Evolutionary conservation across 306 rosid species (phyloP), one percentile per base, ranked within the genome.

Genomic region (Ormosia emarginata): DNA sequence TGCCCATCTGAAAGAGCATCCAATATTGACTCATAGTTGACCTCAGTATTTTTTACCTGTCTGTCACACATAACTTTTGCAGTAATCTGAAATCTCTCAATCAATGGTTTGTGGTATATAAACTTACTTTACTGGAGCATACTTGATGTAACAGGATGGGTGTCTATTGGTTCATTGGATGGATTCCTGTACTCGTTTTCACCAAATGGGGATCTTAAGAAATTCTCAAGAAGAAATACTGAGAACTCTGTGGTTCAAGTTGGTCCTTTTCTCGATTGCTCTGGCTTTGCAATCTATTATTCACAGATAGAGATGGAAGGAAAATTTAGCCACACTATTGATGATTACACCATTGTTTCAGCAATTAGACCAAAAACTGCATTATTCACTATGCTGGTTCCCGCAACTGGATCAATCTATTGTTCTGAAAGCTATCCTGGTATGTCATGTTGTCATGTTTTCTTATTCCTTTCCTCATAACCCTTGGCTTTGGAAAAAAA

Each of bases 151-250:
- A 82, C 57, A 90, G 94, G 94, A 71, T 88, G 92, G 92, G 57
- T 90, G 79, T 88, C 92, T 29, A 71, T 88, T 63, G 92, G 90
- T 49, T 90, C 94, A 4, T 76, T 88, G 70, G 90, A 90, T 49
- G 94, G 92, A 13, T 88, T 81, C 84, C 70, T 90, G 1, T 90
- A 88, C 71, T 78, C 89, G 24, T 85, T 88, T 83, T 90, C 94
- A 29, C 92, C 94, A 8, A 68, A 77, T 43, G 94, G 92, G 34
- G 58, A 46, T 39, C 87, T 88, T 32, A 76, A 76, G 74, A 90
- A 83, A 83, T 86, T 90, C 67, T 86, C 92, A 2, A 86, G 85
- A 79, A 50, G 58, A 67, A 32, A 82, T 41, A 61, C 74, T 4
- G 44, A 46, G 41, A 67, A 88, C 64, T 52, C 64, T 40, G 90